Conservation (phyloP, 2,329 filamentous ascomycete species). For the Biscogniauxia marginata region DNA sequence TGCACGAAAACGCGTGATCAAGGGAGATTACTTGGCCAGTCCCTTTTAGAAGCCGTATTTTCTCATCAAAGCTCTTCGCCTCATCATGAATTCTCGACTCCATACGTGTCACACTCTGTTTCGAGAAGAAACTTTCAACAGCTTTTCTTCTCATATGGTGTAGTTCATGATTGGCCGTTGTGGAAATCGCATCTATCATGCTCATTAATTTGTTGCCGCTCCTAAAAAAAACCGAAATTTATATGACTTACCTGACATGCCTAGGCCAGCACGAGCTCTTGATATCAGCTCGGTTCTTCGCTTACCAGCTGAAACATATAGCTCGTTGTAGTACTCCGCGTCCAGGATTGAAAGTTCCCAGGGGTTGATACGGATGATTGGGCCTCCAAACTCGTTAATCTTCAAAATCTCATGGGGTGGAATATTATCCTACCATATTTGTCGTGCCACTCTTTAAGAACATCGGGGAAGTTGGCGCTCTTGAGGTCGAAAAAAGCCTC, state of each 20-base stretch:
- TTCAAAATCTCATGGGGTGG: background rate
- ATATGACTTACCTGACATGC: slow-evolving; percentile 4
- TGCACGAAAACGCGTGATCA: slow-evolving; percentile 3
- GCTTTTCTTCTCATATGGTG: slow-evolving; percentile 7
- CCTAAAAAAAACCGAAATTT: no score
- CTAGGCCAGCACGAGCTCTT: background rate
- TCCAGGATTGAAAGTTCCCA: slow-evolving; percentile 11
- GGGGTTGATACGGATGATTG: slow-evolving; percentile 9
- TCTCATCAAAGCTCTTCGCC: background rate
- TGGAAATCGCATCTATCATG: no score
- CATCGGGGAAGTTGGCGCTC: background rate
- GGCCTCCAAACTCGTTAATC: background rate
- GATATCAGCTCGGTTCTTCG: slow-evolving; percentile 5
- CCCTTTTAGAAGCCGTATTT: background rate
- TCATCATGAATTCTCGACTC: slow-evolving; percentile 2
- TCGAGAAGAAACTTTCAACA: slow-evolving; percentile 9
- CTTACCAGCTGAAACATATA: slow-evolving; percentile 7
- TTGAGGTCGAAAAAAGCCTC: background rate
- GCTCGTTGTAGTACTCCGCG: slow-evolving; percentile 4
- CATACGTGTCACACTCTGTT: slow-evolving; percentile 3
- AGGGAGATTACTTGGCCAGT: background rate
- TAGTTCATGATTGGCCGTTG: slow-evolving; percentile 11
- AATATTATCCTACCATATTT: background rate
- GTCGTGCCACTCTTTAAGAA: background rate
- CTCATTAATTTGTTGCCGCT: no score